Conservation (phyloP, 225 moss, liverwort and hornwort species). For the Climacium dendroides region DNA sequence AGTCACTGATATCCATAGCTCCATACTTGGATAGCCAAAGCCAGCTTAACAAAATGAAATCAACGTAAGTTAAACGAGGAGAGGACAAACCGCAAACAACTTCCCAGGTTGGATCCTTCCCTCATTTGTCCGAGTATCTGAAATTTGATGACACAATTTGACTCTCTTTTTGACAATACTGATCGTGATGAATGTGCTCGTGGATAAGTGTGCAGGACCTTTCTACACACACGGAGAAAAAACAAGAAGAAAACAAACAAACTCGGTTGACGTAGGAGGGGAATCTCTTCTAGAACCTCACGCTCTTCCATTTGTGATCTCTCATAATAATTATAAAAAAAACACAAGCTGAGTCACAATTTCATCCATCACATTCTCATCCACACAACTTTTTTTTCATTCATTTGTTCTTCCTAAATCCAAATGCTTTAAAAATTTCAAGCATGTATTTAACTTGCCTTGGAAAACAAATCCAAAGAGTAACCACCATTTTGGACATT, state of each 20-base stretch:
- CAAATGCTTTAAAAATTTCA: too few relatives aligned
- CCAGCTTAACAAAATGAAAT: background rate
- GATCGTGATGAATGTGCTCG: background rate
- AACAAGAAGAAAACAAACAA: too few relatives aligned
- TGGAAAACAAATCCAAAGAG: too few relatives aligned
- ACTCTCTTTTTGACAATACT: background rate
- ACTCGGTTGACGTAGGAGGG: background rate
- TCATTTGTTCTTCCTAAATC: background rate
- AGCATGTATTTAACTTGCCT: too few relatives aligned
- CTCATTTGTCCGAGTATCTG: background rate
- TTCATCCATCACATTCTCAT: rapidly evolving
- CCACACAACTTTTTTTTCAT: background rate
- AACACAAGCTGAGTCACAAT: background rate
- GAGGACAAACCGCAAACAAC: background rate
- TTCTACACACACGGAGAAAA: background rate
- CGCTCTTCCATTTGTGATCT: background rate
- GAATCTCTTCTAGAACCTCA: background rate
- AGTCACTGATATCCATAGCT: background rate
- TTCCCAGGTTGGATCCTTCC: background rate
- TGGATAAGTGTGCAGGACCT: background rate
- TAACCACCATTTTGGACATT: too few relatives aligned
- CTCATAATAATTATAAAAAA: background rate
- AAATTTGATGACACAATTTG: background rate
- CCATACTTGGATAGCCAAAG: background rate
- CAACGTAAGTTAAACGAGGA: background rate